These are phyloP conservation scores for Cladorrhinum samala DNA, from an alignment of 495 filamentous ascomycete genomes.

Conservation along the genomic window DNA sequence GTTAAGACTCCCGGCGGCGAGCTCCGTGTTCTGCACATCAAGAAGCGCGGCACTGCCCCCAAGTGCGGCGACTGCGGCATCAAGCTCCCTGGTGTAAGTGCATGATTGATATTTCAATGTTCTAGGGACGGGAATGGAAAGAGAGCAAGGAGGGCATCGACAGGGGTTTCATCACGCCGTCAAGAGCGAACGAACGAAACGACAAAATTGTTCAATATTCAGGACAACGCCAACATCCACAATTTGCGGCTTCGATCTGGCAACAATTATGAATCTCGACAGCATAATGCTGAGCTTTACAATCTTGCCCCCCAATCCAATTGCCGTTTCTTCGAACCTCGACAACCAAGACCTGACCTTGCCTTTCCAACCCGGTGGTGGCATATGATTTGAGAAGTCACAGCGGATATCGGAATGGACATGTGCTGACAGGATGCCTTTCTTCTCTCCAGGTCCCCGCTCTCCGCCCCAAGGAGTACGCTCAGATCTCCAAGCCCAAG, in stretches of 20 bases:
- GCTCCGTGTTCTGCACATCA: constrained; percentile 93
- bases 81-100: constrained; percentile 92
- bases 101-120: background rate
- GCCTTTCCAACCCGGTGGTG: too few relatives aligned
- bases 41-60: constrained; percentile 92
- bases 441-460: constrained; percentile 68
- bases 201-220: background rate
- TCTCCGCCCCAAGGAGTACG: constrained; percentile 94
- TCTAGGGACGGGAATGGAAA: constrained; percentile 2
- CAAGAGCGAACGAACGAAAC: too few relatives aligned
- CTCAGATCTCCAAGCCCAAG: constrained; percentile 91
- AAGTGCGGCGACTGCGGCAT: constrained; percentile 98
- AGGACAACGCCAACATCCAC: background rate
- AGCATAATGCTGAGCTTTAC: too few relatives aligned
- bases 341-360: too few relatives aligned
- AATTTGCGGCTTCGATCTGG: too few relatives aligned
- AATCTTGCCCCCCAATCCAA: too few relatives aligned
- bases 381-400: too few relatives aligned
- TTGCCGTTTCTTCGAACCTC: too few relatives aligned
- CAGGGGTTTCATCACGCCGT: too few relatives aligned
- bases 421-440: constrained; percentile 9
- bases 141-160: background rate
- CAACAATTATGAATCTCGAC: too few relatives aligned
- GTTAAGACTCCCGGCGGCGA: constrained; percentile 94
- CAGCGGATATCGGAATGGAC: background rate